phyloP scores from a whole-genome alignment of 306 rosid species.

The Dalbergia cultrata region DNA sequence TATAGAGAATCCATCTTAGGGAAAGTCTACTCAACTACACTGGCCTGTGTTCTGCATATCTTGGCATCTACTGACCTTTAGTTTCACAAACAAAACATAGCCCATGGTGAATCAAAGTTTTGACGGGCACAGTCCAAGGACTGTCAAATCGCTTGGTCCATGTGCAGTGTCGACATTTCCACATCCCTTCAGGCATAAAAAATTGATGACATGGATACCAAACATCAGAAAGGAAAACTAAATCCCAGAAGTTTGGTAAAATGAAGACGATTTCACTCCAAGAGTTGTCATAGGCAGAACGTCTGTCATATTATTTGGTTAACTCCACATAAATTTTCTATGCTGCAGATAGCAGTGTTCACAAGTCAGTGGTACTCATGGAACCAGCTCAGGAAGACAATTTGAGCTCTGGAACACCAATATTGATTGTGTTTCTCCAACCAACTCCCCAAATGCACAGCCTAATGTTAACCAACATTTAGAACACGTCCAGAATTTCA shows the following conservation, averaged over 20 bases:
- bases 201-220: slow-evolving; percentile 39
- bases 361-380: slow-evolving; percentile 4
- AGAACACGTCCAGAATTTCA: slow-evolving; percentile 10
- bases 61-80: slow-evolving; percentile 53
- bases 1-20: slow-evolving; percentile 11
- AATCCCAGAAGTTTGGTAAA: slow-evolving; percentile 31
- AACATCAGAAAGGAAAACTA: slow-evolving; percentile 27
- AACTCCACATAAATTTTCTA: not conserved
- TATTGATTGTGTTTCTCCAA: not conserved
- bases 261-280: slow-evolving; percentile 14
- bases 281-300: slow-evolving; percentile 9
- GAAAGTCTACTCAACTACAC: slow-evolving; percentile 18
- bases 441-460: slow-evolving; percentile 18
- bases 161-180: slow-evolving; percentile 66
- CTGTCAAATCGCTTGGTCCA: slow-evolving; percentile 58
- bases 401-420: slow-evolving; percentile 16
- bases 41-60: slow-evolving; percentile 39
- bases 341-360: slow-evolving; percentile 18
- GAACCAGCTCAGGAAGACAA: slow-evolving; percentile 23
- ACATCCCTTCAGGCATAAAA: slow-evolving; percentile 62
- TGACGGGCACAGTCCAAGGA: slow-evolving; percentile 48
- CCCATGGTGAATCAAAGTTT: slow-evolving; percentile 50
- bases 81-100: slow-evolving; percentile 50
- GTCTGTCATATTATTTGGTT: slow-evolving; percentile 6
- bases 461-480: slow-evolving; percentile 7